These are phyloP conservation scores for Colletotrichum australisinense DNA, from an alignment of 2,329 filamentous ascomycete genomes.

Conservation along the genomic window DNA sequence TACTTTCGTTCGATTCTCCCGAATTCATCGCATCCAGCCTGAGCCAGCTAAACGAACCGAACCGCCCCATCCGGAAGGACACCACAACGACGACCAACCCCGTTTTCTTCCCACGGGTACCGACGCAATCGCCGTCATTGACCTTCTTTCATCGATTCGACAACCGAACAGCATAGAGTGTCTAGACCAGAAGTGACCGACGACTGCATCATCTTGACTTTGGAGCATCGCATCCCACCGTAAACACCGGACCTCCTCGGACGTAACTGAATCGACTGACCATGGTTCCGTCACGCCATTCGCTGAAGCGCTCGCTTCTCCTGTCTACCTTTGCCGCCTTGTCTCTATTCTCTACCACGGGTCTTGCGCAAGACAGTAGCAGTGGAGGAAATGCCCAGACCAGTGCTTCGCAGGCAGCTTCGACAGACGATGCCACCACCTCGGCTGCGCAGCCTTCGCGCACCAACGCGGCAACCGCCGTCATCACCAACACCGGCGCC, in stretches of 20 bases:
- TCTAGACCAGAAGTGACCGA: neutral
- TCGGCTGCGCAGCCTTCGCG: constrained; percentile 34
- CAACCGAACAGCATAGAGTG: neutral
- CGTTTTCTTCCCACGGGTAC: neutral
- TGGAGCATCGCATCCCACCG: neutral
- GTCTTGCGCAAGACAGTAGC: constrained; percentile 46
- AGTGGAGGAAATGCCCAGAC: constrained; percentile 11
- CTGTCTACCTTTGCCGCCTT: constrained; percentile 77
- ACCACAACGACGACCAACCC: constrained; percentile 18
- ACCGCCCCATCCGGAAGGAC: constrained; percentile 16
- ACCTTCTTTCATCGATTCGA: neutral
- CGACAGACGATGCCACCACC: constrained; percentile 27
- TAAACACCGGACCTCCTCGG: neutral
- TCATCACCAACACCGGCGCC: constrained; percentile 39
- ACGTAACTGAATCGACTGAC: neutral
- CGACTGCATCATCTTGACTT: neutral
- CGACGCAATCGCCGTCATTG: constrained; percentile 9
- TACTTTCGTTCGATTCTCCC: constrained; percentile 16
- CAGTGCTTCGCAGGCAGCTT: constrained; percentile 22
- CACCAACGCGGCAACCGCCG: constrained; percentile 30
- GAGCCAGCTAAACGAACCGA: neutral
- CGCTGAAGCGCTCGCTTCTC: constrained; percentile 66
- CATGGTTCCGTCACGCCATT: constrained; percentile 30
- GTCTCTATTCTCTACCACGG: constrained; percentile 45
- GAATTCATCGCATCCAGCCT: neutral